These are phyloP conservation scores for Arabidopsis hybrid DNA, from an alignment of 441 rosid genomes.

Conservation along the genomic window DNA sequence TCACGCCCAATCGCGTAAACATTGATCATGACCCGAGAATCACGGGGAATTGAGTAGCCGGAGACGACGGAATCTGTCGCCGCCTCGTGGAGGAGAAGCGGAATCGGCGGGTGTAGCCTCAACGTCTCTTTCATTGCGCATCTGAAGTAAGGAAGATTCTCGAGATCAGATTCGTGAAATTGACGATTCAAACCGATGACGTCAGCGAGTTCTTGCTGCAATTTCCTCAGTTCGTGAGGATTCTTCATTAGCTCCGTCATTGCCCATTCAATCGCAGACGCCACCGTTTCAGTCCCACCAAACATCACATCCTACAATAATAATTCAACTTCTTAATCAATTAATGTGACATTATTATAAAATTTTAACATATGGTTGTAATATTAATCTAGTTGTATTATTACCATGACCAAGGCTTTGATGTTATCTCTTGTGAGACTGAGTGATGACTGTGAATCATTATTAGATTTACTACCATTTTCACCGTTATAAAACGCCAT, in stretches of 20 bases:
- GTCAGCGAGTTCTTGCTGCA: constrained; percentile 56
- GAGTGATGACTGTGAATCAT: constrained; percentile 49
- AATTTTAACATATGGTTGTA: neutral
- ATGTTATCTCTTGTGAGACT: constrained; percentile 58
- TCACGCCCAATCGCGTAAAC: constrained; percentile 76
- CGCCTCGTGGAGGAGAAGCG: constrained; percentile 78
- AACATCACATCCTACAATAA: constrained; percentile 60
- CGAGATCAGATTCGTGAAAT: constrained; percentile 56
- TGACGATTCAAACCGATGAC: constrained; percentile 54
- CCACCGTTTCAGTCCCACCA: constrained; percentile 73
- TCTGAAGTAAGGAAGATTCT: constrained; percentile 54
- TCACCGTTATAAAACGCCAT: constrained; percentile 52
- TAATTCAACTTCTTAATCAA: neutral
- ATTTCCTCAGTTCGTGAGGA: constrained; percentile 53
- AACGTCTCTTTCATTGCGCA: constrained; percentile 64
- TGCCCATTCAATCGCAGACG: constrained; percentile 72
- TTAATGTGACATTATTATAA: neutral
- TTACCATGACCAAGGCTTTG: constrained; percentile 70
- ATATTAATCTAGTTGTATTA: neutral
- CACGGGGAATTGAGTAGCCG: constrained; percentile 64
- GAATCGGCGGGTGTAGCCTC: constrained; percentile 75
- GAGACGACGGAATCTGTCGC: constrained; percentile 50
- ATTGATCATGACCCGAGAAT: constrained; percentile 71
- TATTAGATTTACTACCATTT: constrained; percentile 35
- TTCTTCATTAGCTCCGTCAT: constrained; percentile 64